Evolutionary conservation across 345 rosid species (phyloP).

Genomic region (Eucalyptus tenuipes): DNA sequence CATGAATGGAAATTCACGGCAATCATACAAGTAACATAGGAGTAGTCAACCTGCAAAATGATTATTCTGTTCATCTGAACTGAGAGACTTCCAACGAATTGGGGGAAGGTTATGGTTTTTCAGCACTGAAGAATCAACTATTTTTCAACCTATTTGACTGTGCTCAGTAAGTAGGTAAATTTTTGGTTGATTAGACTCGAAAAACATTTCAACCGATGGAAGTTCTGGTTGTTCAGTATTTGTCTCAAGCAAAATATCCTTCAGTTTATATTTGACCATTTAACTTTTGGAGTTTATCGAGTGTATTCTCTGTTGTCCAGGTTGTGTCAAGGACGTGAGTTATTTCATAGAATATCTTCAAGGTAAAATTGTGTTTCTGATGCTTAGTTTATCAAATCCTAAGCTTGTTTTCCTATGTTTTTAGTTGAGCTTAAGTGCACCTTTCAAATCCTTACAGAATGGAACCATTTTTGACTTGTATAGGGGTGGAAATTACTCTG

Average conservation of each 20-base stretch:
- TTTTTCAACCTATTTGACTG: background rate
- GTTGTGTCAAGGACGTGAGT: slow-evolving; percentile 84
- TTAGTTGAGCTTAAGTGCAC: background rate
- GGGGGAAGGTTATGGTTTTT: background rate
- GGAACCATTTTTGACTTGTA: background rate
- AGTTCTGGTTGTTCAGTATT: background rate
- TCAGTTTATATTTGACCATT: background rate
- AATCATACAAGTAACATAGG: background rate
- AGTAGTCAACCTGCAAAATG: background rate
- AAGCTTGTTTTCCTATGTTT: background rate
- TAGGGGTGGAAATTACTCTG: slow-evolving; percentile 82
- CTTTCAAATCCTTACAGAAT: background rate
- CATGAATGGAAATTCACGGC: background rate
- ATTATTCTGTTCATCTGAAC: background rate
- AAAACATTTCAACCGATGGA: fast-evolving
- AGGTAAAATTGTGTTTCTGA: slow-evolving; percentile 24
- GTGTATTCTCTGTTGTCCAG: slow-evolving; percentile 17
- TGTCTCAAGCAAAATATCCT: background rate
- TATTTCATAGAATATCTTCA: slow-evolving; percentile 65
- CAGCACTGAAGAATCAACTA: background rate
- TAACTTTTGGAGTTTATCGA: background rate
- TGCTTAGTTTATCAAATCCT: background rate
- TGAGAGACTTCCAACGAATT: background rate
- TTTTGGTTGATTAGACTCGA: background rate
- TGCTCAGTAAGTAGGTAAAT: background rate